Evolutionary conservation across 345 rosid species (phyloP).

Genomic region (Populus nigra): DNA sequence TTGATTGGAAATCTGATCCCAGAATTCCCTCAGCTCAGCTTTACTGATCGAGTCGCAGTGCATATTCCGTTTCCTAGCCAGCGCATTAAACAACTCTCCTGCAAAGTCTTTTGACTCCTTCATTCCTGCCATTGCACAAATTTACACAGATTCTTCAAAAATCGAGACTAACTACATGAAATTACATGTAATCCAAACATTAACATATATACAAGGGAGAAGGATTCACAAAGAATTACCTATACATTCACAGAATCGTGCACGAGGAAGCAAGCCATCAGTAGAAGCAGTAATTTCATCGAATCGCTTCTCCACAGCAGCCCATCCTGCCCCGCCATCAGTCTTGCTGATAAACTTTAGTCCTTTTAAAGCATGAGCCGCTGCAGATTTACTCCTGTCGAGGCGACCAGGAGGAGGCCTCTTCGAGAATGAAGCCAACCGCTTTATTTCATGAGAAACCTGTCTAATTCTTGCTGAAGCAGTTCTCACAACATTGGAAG

Average conservation of each 20-base stretch:
- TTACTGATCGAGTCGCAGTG: conserved; percentile 50
- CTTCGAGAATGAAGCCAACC: conserved; percentile 50
- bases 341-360: conserved; percentile 71
- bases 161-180: background rate
- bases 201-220: background rate
- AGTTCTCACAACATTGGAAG: conserved; percentile 34
- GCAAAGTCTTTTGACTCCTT: conserved; percentile 73
- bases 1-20: conserved; percentile 76
- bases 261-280: conserved; percentile 43
- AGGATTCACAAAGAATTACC: conserved; percentile 25
- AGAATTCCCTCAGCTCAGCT: conserved; percentile 50
- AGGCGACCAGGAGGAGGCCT: conserved; percentile 41
- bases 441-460: conserved; percentile 61
- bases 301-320: conserved; percentile 61
- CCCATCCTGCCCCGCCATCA: conserved; percentile 70
- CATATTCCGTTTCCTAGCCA: conserved; percentile 53
- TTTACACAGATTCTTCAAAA: background rate
- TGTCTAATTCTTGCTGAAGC: conserved; percentile 54
- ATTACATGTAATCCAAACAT: background rate
- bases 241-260: conserved; percentile 63
- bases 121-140: conserved; percentile 48
- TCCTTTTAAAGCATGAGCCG: conserved; percentile 59
- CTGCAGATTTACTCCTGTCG: conserved; percentile 67
- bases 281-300: conserved; percentile 53
- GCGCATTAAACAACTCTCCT: conserved; percentile 60